Percentiles rank a stretch among this genome's conserved stretches.
These are phyloP conservation scores for Astrephomene gubernaculifera DNA, from an alignment of 139 green algal species.

Conservation along the genomic window DNA sequence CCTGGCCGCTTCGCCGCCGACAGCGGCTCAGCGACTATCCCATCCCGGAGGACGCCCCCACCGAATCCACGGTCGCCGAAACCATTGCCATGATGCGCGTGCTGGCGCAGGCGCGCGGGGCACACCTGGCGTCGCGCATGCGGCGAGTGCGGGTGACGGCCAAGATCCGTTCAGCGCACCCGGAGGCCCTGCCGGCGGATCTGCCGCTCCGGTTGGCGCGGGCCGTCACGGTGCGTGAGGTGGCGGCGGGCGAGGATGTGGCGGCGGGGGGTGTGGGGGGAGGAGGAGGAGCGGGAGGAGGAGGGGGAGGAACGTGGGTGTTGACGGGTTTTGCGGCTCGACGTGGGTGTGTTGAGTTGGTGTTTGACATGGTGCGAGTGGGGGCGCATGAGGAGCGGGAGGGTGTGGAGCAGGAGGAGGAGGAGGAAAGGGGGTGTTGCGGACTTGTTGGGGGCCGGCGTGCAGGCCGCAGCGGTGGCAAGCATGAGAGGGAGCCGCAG, in stretches of 20 bases:
- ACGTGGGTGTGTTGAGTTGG: constrained; percentile 31
- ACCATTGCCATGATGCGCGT: constrained; percentile 36
- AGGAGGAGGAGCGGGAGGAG: background rate
- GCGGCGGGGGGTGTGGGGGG: background rate
- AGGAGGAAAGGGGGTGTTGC: no score
- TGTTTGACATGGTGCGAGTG: constrained; percentile 34
- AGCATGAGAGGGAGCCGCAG: background rate
- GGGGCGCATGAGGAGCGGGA: background rate
- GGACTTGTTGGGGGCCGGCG: background rate
- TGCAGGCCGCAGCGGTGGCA: background rate
- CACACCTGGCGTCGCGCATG: constrained; percentile 33
- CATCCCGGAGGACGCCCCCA: constrained; percentile 33
- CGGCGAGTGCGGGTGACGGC: constrained; percentile 33
- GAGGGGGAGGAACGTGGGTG: background rate
- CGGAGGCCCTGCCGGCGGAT: constrained; percentile 5
- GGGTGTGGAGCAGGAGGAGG: background rate
- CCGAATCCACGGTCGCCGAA: constrained; percentile 21
- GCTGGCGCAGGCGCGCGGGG: constrained; percentile 22
- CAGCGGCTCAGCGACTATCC: constrained; percentile 17
- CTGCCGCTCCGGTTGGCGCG: constrained; percentile 2
- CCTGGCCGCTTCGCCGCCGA: background rate
- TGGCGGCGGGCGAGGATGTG: background rate
- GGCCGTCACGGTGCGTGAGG: background rate
- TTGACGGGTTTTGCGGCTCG: constrained; percentile 23
- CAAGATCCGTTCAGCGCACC: constrained; percentile 44